Percentiles rank a stretch among this genome's conserved stretches.
These are phyloP conservation scores for Zasmidium citrigriseum DNA, from an alignment of 2,329 filamentous ascomycete species.

Conservation along the genomic window DNA sequence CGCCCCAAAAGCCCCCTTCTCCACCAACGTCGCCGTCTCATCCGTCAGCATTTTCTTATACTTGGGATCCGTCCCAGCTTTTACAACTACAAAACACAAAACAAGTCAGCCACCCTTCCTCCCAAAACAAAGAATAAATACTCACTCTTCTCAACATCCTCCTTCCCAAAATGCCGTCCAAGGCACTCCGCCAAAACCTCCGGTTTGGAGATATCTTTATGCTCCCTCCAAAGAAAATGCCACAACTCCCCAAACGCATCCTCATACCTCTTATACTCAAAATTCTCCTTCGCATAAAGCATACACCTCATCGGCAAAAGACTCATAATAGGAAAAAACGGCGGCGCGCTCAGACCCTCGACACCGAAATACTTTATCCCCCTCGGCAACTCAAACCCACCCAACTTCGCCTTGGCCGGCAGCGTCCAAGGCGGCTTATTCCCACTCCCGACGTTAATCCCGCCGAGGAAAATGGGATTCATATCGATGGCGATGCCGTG, in stretches of 20 bases:
- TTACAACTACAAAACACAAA: conserved; percentile 4
- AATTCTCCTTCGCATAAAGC: conserved; percentile 64
- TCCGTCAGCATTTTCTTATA: conserved; percentile 26
- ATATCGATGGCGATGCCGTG: conserved; percentile 40
- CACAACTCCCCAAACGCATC: conserved; percentile 59
- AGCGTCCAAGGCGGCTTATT: conserved; percentile 76
- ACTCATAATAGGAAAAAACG: conserved; percentile 58
- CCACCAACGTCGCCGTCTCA: conserved; percentile 31
- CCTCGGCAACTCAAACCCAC: conserved; percentile 50
- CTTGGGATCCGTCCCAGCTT: conserved; percentile 35
- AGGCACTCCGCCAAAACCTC: conserved; percentile 53
- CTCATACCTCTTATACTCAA: conserved; percentile 53
- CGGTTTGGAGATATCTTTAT: conserved; percentile 61
- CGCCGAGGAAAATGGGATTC: conserved; percentile 67
- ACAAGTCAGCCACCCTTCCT: background rate
- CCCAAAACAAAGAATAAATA: background rate
- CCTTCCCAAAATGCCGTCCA: conserved; percentile 48
- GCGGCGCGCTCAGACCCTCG: conserved; percentile 40
- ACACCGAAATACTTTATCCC: conserved; percentile 54
- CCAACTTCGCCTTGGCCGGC: conserved; percentile 66
- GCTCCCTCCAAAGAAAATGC: conserved; percentile 62
- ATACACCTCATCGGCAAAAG: conserved; percentile 48
- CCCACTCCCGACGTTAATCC: conserved; percentile 46
- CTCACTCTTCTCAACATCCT: conserved; percentile 49
- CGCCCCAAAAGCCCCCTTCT: conserved; percentile 70